A percentile compares a stretch with the other conserved stretches of the same genome.
These are phyloP conservation scores for Amanita rubescens DNA, from an alignment of 768 basidiomycete species.

Conservation along the genomic window DNA sequence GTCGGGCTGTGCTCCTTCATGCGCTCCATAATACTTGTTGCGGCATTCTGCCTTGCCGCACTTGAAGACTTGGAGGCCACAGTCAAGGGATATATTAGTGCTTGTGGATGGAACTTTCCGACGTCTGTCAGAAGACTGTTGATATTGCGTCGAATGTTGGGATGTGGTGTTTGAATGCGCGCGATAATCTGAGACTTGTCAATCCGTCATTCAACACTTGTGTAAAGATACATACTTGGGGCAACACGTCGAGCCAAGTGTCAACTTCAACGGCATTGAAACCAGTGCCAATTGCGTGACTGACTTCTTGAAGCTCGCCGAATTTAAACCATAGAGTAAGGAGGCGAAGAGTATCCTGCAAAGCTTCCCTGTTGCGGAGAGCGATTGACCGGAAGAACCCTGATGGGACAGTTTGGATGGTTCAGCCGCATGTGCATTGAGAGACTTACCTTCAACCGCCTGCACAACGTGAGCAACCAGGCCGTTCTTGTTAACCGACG, in stretches of 20 bases:
- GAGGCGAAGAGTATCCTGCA: slow-evolving; percentile 91
- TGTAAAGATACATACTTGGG: slow-evolving; percentile 54
- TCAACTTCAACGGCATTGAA: slow-evolving; percentile 90
- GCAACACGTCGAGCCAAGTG: slow-evolving; percentile 98
- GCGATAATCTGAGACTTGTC: slow-evolving; percentile 74
- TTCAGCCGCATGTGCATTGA: neutral
- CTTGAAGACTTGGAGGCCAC: slow-evolving; percentile 97
- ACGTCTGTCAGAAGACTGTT: slow-evolving; percentile 84
- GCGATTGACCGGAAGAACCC: slow-evolving; percentile 96
- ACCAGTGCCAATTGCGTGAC: slow-evolving; percentile 79
- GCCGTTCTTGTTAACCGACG: slow-evolving; percentile 47
- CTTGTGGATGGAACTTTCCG: slow-evolving; percentile 95
- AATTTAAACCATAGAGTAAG: slow-evolving; percentile 98
- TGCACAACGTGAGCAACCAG: slow-evolving; percentile 84
- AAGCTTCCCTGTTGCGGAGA: slow-evolving; percentile 79
- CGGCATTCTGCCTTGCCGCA: slow-evolving; percentile 70
- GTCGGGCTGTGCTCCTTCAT: slow-evolving; percentile 87
- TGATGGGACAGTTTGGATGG: slow-evolving; percentile 20
- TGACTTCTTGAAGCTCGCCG: slow-evolving; percentile 85
- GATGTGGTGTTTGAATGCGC: slow-evolving; percentile 90
- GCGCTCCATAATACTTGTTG: slow-evolving; percentile 79
- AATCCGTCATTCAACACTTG: neutral
- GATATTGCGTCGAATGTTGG: slow-evolving; percentile 83
- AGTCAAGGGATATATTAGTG: slow-evolving; percentile 90
- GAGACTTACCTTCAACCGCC: slow-evolving; percentile 72